Base-by-base conservation (phyloP, 768 basidiomycete genomes). In the Sarcodon sp. region DNA sequence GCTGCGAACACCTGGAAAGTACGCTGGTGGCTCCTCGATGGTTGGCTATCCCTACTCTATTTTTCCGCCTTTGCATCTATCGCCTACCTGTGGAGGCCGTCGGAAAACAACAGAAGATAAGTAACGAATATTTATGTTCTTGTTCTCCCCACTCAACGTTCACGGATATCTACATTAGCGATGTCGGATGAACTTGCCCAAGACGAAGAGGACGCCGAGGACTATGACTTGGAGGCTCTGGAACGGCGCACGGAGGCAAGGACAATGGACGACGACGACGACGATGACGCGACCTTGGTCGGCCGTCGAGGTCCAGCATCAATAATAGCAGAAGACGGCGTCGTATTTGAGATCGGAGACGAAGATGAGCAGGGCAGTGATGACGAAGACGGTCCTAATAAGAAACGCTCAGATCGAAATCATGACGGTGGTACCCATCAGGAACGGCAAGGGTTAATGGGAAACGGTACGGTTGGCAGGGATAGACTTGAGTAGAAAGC, bases 101-200 rank as follows among this genome's bases (percentile, higher is more conserved):
- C 86, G n/a, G 77, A 72, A 36, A 79, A 87, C 61, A 92, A 93
- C 70, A 75, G 85, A 68, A 80, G 87, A 83, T 84, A 73, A 67
- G 83, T 78, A 16, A 15, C 7, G 38, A 33, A 5, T 43, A 54
- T 46, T 33, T 47, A 6, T 1, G 33, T 36, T 46, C 35, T 33
- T 35, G n/a, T 15, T 34, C 51, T 37, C 45, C 13, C 41, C 48
- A 51, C 55, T 65, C 50, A 58, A 48, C 47, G 49, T 45, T 50
- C 39, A 27, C n/a, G 18, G 66, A 66, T 72, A 55, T 72, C 59
- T 54, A 87, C 84, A 62, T 79, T 99, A 52, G 81, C 90, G 34
- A 92, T 97, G 85, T 93, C 89, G 21, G 93, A 97, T 54, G 96
- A 99, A 67, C 66, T 98, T 46, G 90, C 96, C 21, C 91, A 93